Conservation (phyloP, 805 yeast genomes). For the Candida tammaniensis region DNA sequence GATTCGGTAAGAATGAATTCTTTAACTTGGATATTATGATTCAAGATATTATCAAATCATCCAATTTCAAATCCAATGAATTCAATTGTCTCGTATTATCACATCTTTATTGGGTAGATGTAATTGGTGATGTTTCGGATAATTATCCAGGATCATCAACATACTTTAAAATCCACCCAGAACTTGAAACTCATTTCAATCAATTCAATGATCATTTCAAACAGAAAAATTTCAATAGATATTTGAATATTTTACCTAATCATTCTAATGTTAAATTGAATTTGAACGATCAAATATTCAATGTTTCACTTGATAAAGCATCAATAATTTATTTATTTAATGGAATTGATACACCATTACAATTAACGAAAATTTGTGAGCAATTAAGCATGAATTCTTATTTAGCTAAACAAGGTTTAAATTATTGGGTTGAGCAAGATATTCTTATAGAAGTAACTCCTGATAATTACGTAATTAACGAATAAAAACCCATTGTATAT, state of each 20-base stretch:
- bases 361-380: conserved; percentile 30
- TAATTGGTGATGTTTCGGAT: conserved; percentile 20
- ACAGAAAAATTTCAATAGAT: conserved; percentile 52
- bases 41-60: conserved; percentile 60
- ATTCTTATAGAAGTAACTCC: conserved; percentile 44
- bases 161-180: conserved; percentile 48
- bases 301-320: conserved; percentile 71
- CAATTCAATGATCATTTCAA: conserved; percentile 45
- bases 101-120: conserved; percentile 67
- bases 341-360: conserved; percentile 27
- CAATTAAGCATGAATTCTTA: conserved; percentile 43
- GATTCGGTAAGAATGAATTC: conserved; percentile 68
- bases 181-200: conserved; percentile 39
- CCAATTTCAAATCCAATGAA: conserved; percentile 3
- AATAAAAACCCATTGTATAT: conserved; percentile 17
- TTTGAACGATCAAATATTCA: conserved; percentile 33
- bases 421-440: conserved; percentile 64
- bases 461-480: conserved; percentile 38
- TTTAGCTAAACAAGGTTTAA: conserved; percentile 34
- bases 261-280: conserved; percentile 63
- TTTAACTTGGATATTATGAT: conserved; percentile 82
- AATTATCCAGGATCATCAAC: not conserved
- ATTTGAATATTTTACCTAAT: conserved; percentile 53
- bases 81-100: conserved; percentile 65
- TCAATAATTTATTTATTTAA: conserved; percentile 53